phyloP scores from a whole-genome alignment of 768 basidiomycete genomes.

The Boletus tomentosulus region DNA sequence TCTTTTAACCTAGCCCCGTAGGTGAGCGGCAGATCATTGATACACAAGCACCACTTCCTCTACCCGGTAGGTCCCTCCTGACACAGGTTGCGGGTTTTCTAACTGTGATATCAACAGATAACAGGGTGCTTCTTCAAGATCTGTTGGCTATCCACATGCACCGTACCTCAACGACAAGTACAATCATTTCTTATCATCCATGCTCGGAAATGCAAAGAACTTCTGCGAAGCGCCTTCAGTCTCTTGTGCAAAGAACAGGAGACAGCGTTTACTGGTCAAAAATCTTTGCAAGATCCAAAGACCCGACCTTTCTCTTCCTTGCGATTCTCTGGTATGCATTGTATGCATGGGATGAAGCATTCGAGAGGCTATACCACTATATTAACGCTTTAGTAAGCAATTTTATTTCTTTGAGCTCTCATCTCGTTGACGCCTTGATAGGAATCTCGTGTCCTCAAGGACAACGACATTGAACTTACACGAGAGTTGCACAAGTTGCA shows the following conservation, averaged over 20 bases:
- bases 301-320: conserved; percentile 54
- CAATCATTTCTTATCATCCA: conserved; percentile 33
- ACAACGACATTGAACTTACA: conserved; percentile 42
- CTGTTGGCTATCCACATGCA: conserved; percentile 54
- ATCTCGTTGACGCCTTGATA: conserved; percentile 14
- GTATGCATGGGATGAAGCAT: conserved; percentile 60
- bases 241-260: conserved; percentile 27
- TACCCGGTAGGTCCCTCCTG: conserved; percentile 25
- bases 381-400: conserved; percentile 45
- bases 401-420: neutral
- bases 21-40: conserved; percentile 39
- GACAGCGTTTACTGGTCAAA: conserved; percentile 35
- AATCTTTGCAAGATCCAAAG: conserved; percentile 29
- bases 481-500: conserved; percentile 54
- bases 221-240: conserved; percentile 28
- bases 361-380: conserved; percentile 48
- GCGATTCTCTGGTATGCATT: conserved; percentile 55
- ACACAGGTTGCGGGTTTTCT: neutral
- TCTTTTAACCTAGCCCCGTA: conserved; percentile 2
- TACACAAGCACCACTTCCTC: conserved; percentile 47
- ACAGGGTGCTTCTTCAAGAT: conserved; percentile 34
- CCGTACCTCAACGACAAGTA: conserved; percentile 26
- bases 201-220: conserved; percentile 18
- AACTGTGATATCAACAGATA: conserved; percentile 9
- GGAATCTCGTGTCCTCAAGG: conserved; percentile 44